phyloP scores from a whole-genome alignment of 495 filamentous ascomycete genomes.

The Aspergillus diversus region DNA sequence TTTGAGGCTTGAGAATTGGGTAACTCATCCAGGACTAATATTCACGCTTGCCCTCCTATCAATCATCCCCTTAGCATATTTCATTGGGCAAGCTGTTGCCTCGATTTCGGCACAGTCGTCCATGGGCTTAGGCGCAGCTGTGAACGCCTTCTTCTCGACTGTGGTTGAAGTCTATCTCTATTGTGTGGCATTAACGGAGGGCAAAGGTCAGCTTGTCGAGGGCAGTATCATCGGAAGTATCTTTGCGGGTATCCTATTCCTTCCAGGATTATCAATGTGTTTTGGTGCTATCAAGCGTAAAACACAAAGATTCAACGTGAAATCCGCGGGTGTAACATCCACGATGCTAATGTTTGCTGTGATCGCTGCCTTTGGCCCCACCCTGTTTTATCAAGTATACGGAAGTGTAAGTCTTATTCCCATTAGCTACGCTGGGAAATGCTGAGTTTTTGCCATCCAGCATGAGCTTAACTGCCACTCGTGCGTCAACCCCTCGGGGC shows the following conservation, averaged over 20 bases:
- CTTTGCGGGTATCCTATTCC: conserved; percentile 93
- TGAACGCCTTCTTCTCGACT: conserved; percentile 99
- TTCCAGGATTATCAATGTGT: conserved; percentile 98
- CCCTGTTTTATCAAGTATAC: conserved; percentile 99
- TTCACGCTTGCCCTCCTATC: conserved; percentile 86
- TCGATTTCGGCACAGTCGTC: conserved; percentile 98
- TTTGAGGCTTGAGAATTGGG: conserved; percentile 67
- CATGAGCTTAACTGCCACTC: conserved; percentile 90
- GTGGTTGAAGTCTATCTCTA: conserved; percentile 98
- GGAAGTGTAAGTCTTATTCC: conserved; percentile 69
- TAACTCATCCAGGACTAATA: conserved; percentile 81
- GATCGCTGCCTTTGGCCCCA: conserved; percentile 96
- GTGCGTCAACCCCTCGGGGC: conserved; percentile 59
- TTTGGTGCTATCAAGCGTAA: conserved; percentile 98
- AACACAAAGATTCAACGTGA: conserved; percentile 97
- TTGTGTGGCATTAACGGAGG: conserved; percentile 89
- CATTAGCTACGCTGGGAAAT: neutral
- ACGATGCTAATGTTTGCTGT: conserved; percentile 98
- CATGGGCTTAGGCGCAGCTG: conserved; percentile 98
- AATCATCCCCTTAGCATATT: conserved; percentile 97
- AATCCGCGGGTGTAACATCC: conserved; percentile 93
- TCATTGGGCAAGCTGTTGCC: conserved; percentile 98
- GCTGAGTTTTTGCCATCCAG: conserved; percentile 45
- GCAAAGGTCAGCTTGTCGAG: conserved; percentile 91
- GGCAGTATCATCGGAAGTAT: conserved; percentile 97